Evolutionary conservation across 441 rosid species (phyloP).

Genomic region (Croton setiger): DNA sequence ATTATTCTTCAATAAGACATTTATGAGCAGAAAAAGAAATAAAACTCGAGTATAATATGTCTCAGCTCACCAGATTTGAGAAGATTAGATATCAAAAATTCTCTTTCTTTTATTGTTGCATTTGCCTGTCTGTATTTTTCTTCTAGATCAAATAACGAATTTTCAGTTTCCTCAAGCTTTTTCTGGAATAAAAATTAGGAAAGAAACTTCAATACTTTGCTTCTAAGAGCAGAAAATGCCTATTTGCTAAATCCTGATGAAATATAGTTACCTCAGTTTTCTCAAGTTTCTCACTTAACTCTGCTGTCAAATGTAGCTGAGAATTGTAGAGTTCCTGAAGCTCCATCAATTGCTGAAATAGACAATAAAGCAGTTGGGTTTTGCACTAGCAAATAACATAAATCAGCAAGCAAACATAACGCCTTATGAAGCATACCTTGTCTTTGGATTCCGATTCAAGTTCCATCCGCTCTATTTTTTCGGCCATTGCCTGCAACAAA

Average conservation of each 20-base stretch:
- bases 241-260: slow-evolving; percentile 3
- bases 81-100: slow-evolving; percentile 79
- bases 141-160: slow-evolving; percentile 72
- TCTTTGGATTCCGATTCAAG: slow-evolving; percentile 80
- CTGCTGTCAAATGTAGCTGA: slow-evolving; percentile 63
- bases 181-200: slow-evolving; percentile 42
- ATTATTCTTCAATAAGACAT: neutral
- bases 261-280: slow-evolving; percentile 61
- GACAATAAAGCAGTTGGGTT: slow-evolving; percentile 14
- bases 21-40: slow-evolving; percentile 10
- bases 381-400: slow-evolving; percentile 9
- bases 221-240: neutral
- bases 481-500: slow-evolving; percentile 81
- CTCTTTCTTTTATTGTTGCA: slow-evolving; percentile 89
- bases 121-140: slow-evolving; percentile 90
- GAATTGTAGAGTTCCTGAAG: slow-evolving; percentile 81
- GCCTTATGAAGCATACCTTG: slow-evolving; percentile 41
- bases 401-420: slow-evolving; percentile 9
- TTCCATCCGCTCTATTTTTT: slow-evolving; percentile 94
- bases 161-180: slow-evolving; percentile 81
- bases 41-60: neutral
- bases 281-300: slow-evolving; percentile 67
- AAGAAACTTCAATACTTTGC: slow-evolving; percentile 20
- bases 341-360: slow-evolving; percentile 70
- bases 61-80: slow-evolving; percentile 75